Base-by-base conservation (phyloP, 257 asterid species). In the Plantago ovata region DNA sequence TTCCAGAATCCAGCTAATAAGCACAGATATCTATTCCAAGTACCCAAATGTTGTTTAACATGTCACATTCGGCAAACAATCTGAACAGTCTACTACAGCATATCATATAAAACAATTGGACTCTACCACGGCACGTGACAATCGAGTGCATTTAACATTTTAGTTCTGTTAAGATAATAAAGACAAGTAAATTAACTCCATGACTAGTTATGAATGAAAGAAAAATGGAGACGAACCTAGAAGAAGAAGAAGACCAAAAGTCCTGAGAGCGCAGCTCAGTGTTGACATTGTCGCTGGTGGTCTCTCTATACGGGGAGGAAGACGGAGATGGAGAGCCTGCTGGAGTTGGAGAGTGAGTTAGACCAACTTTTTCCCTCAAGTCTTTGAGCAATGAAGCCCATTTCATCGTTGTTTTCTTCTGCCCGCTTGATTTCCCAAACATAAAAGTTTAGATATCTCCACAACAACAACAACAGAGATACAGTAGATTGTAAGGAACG, bases 341-440 rank as follows among this genome's bases (percentile, higher is more conserved):
- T 18, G 94, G 64, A 18, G 87, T 62, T 41, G 94, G 70, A 58
- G 88, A 9, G 71, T 75, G 94, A 21, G 96, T 70, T 33, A 89
- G 67, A 28, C 97, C 99, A 47, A 93, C 99, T 75, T 89, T 93
- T 73, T 89, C 99, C 84, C 79, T 93, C 53, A 93, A 80, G 82
- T 93, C 99, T 78, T 86, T 84, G 78, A 93, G 93, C 89, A 93
- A 81, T 82, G 99, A 59, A 73, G 54, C 86, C 99, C 99, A 93
- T 93, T 93, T 93, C 99, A 93, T 93, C 92, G 86, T 86, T 80
- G 75, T 76, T 60, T 70, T 74, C 75, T 50, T 50, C 19, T 28
- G 4, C 7, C 80, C 71, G 65, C 82, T 69, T 38, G 94, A 82
- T 67, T 78, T 73, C 74, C 72, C 80, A 48, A 85, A 83, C 91